A percentile compares a stretch with the other conserved stretches of the same genome.
Evolutionary conservation across 148 eudicot genomes (phyloP).

Genomic region (Silene uniflora): DNA sequence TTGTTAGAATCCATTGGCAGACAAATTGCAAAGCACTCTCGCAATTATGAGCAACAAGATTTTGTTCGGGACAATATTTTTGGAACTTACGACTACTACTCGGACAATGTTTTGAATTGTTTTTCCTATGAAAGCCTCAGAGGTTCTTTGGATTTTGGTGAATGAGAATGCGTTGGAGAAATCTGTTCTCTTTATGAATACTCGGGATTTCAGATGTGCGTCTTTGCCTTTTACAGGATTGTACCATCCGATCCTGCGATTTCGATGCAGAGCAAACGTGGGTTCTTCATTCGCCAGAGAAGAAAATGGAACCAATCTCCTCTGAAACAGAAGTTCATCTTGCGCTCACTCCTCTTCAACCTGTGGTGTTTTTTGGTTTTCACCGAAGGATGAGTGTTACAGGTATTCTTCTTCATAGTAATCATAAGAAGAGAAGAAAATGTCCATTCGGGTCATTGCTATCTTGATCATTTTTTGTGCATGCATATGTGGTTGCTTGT

Average conservation of each 20-base stretch:
- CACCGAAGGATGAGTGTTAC: constrained; percentile 96
- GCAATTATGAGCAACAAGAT: not conserved
- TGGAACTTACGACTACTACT: not conserved
- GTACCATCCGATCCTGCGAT: constrained; percentile 94
- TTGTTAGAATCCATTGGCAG: not conserved
- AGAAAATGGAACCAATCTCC: constrained; percentile 78
- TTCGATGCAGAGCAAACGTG: constrained; percentile 93
- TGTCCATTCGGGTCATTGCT: not conserved
- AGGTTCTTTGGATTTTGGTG: not conserved
- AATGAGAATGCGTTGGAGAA: not conserved
- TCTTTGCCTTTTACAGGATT: constrained; percentile 55
- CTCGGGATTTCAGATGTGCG: constrained; percentile 6
- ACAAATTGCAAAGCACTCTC: not conserved
- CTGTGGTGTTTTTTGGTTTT: constrained; percentile 95
- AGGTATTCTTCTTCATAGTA: constrained; percentile 43
- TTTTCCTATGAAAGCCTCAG: not conserved
- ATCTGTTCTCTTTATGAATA: constrained; percentile 9
- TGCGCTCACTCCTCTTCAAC: constrained; percentile 95
- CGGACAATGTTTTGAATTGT: not conserved
- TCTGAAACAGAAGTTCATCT: constrained; percentile 91
- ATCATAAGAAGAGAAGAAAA: not conserved
- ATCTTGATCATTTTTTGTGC: not conserved
- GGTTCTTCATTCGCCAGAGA: constrained; percentile 97
- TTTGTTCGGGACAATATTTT: not conserved
- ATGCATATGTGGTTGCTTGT: not conserved